Evolutionary conservation across 1,284 basidiomycete species (phyloP), one percentile per base, ranked within the genome.

Genomic region (Tremellales sp.): DNA sequence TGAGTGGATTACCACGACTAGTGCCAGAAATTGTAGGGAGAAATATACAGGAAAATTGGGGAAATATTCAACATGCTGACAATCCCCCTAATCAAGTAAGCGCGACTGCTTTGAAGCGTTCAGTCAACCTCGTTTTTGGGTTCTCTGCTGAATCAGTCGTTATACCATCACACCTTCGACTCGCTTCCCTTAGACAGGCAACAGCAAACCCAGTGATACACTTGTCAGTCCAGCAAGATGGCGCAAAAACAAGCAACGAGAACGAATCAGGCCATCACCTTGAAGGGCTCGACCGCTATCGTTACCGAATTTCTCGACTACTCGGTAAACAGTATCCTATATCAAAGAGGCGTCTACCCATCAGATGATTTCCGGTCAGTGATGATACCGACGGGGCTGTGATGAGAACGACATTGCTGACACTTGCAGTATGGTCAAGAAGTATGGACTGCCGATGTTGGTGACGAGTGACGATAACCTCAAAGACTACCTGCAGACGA

Each of bases 281-380:
- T 99, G 72, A 94, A 97, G 68, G 96, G 96, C 1, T 96, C 90
- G 0, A 91, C 90, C 0, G 82, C 85, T 40, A 81, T 97, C n/a
- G 93, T 98, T 49, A 94, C 91, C 13, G 96, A 99, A 68, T 97
- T 98, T 79, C 97, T 99, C 81, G 93, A 94, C 78, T 98, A 91
- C 74, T 87, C 89, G 21, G 89, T 93, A 57, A 94, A 94, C 77
- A 89, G 89, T 17, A 97, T 99, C 64, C 79, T 99, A 41, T 98
- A 96, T 75, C 94, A 98, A 75, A 82, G 96, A 25, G 90, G 89
- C 46, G 89, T 99, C 25, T 99, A 98, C 70, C 93, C 96, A 1
- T 85, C 89, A 0, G 94, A 98, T 73, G 96, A 99, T 74, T 99
- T 99, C 51, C 57, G 66, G 72, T 73, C 45, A 45, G 68, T 54